These are phyloP conservation scores for Aspergillus diversus DNA, from an alignment of 495 filamentous ascomycete genomes.

Conservation along the genomic window DNA sequence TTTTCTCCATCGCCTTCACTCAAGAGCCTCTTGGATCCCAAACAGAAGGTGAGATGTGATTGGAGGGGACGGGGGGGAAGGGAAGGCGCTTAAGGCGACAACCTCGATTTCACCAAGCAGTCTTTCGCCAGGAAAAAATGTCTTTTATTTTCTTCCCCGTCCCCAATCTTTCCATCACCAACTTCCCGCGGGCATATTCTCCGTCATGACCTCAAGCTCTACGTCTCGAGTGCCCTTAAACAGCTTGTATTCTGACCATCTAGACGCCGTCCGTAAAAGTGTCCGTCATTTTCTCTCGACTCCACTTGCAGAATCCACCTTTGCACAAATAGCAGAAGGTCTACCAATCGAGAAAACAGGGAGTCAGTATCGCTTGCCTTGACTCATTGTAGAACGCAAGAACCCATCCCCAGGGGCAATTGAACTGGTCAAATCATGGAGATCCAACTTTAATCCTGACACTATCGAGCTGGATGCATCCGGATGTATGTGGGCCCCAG, in stretches of 20 bases:
- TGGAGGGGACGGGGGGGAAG: no score
- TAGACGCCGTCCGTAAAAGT: not conserved
- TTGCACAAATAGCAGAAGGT: not conserved
- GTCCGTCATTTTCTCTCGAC: not conserved
- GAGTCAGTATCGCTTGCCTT: not conserved
- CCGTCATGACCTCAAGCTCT: no score
- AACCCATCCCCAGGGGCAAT: not conserved
- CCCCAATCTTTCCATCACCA: no score
- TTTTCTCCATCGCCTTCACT: no score
- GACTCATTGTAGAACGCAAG: not conserved
- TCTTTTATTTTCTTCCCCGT: no score
- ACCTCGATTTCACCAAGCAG: no score
- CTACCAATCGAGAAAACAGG: not conserved
- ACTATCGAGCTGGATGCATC: not conserved
- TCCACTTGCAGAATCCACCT: not conserved
- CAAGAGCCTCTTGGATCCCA: no score
- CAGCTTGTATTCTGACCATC: not conserved
- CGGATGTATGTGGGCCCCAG: not conserved
- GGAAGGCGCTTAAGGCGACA: no score
- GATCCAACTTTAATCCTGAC: not conserved
- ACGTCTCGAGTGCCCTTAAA: not conserved
- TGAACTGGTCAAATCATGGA: not conserved
- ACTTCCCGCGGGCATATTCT: no score
- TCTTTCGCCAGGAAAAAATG: no score
- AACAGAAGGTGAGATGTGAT: no score